Percentiles rank a stretch among this genome's conserved stretches.
These are phyloP conservation scores for Floccularia luteovirens DNA, from an alignment of 768 basidiomycete species.

Conservation along the genomic window DNA sequence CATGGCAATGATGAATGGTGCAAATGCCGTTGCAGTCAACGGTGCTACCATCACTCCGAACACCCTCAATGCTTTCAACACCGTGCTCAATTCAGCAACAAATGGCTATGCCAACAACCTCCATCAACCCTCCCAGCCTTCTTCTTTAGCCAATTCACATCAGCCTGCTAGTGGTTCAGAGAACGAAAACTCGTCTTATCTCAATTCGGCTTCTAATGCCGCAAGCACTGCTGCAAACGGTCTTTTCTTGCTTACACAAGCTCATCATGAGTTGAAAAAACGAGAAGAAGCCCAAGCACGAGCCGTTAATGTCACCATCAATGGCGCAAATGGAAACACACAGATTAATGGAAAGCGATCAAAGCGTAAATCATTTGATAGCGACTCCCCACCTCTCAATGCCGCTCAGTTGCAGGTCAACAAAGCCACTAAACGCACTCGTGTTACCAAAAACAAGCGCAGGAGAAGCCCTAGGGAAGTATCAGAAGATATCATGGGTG, in stretches of 20 bases:
- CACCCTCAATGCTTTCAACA: conserved; percentile 73
- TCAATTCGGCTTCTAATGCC: conserved; percentile 43
- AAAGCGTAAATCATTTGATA: conserved; percentile 66
- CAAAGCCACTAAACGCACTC: conserved; percentile 40
- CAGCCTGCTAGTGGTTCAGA: conserved; percentile 7
- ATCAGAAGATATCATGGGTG: conserved; percentile 27
- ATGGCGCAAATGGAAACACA: conserved; percentile 20
- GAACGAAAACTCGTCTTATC: conserved; percentile 18
- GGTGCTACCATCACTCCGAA: conserved; percentile 62
- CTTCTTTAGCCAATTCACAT: conserved; percentile 35
- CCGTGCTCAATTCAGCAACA: conserved; percentile 53
- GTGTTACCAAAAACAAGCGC: conserved; percentile 20
- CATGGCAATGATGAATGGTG: conserved; percentile 80
- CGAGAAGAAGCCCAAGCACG: conserved; percentile 81
- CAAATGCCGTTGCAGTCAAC: conserved; percentile 38
- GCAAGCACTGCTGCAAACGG: conserved; percentile 80
- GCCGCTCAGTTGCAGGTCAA: conserved; percentile 14
- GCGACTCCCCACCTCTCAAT: conserved; percentile 23
- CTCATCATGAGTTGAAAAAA: conserved; percentile 94
- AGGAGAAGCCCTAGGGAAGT: conserved; percentile 23
- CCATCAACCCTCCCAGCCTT: conserved; percentile 28
- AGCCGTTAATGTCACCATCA: conserved; percentile 27
- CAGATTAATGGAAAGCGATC: conserved; percentile 39
- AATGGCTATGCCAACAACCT: conserved; percentile 32
- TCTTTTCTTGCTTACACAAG: conserved; percentile 88